Conservation (phyloP, 176 grass and related monocot species). For the Raddia guianensis region DNA sequence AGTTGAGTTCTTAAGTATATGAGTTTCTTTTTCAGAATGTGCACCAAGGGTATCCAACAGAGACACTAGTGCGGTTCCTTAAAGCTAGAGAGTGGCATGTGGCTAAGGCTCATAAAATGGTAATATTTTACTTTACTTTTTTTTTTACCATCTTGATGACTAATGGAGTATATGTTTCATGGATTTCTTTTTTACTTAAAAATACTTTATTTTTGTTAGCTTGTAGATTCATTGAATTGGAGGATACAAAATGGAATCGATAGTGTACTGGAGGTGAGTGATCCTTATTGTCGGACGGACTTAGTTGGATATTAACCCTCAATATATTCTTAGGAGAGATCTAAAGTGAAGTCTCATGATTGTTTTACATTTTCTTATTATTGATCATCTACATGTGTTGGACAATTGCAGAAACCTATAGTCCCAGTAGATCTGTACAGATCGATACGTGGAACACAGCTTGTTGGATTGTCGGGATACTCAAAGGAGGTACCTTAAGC, state of each 20-base stretch:
- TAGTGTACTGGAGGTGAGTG: constrained; percentile 70
- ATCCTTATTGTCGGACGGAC: neutral
- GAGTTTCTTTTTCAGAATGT: constrained; percentile 57
- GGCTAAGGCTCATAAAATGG: constrained; percentile 70
- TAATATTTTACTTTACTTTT: constrained; percentile 26
- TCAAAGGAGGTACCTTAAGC: constrained; percentile 60
- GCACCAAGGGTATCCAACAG: constrained; percentile 68
- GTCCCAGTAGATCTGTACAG: constrained; percentile 65
- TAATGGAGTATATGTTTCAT: constrained; percentile 30
- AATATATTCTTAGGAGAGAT: neutral
- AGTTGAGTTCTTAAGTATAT: constrained; percentile 11
- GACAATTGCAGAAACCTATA: constrained; percentile 74
- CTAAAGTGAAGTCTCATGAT: neutral
- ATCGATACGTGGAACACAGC: constrained; percentile 71
- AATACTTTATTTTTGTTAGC: constrained; percentile 55
- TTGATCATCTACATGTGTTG: constrained; percentile 29
- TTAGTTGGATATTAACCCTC: constrained; percentile 26
- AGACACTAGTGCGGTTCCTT: constrained; percentile 69
- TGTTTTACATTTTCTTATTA: constrained; percentile 27
- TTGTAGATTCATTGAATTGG: constrained; percentile 89
- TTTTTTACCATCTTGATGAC: constrained; percentile 24
- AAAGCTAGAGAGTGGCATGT: constrained; percentile 84
- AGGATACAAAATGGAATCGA: constrained; percentile 90
- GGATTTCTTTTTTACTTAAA: constrained; percentile 21
- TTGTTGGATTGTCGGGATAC: constrained; percentile 76